phyloP scores from a whole-genome alignment of 108 stramenopile species.

The Conticribra guillardii region DNA sequence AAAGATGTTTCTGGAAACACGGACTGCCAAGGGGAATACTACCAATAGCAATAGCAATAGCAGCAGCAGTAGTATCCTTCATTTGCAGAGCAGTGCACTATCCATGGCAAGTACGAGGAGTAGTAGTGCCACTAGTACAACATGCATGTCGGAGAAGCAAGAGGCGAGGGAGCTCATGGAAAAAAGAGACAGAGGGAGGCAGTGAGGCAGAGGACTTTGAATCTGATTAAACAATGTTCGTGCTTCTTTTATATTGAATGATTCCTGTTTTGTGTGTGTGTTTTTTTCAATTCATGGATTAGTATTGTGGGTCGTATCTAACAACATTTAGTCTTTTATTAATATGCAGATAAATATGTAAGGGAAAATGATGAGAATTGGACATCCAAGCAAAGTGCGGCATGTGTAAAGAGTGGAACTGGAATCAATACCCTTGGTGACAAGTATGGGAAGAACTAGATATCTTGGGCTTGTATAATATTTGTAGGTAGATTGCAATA shows the following conservation, averaged over 20 bases:
- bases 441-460: constrained; percentile 75
- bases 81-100: not conserved
- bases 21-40: too few species aligned
- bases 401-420: constrained; percentile 69
- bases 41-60: too few species aligned
- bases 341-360: constrained; percentile 62
- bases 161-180: constrained; percentile 67
- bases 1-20: too few species aligned
- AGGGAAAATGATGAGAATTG: constrained; percentile 76
- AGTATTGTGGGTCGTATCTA: too few species aligned
- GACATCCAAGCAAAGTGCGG: constrained; percentile 63
- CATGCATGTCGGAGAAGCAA: constrained; percentile 80
- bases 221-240: constrained; percentile 46
- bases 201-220: constrained; percentile 46
- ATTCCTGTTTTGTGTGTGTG: too few species aligned
- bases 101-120: not conserved
- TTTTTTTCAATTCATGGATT: too few species aligned
- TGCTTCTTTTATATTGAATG: too few species aligned
- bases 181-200: constrained; percentile 56
- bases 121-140: constrained; percentile 9
- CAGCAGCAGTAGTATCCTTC: not conserved
- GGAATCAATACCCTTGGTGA: constrained; percentile 76
- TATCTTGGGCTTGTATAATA: too few species aligned
- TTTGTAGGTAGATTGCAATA: too few species aligned
- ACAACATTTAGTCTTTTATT: too few species aligned